phyloP scores from a whole-genome alignment of 345 rosid species.

The Moricandia arvensis region DNA sequence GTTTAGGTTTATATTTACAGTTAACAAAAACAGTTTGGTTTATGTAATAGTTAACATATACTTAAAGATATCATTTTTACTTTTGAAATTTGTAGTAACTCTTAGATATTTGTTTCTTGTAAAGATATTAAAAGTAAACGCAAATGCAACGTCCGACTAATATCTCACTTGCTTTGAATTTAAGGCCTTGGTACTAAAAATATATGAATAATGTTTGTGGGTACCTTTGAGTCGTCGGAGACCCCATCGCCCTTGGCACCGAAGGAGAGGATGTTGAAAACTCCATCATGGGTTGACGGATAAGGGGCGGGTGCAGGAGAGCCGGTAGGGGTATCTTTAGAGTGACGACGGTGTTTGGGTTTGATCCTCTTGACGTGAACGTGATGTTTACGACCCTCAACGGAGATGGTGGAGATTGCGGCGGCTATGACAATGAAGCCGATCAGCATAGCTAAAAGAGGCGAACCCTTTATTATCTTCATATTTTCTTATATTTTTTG shows the following conservation, averaged over 20 bases:
- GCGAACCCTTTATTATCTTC: slow-evolving; percentile 27
- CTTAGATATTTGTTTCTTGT: too few species aligned
- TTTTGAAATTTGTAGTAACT: too few species aligned
- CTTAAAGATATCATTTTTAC: too few species aligned
- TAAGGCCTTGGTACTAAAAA: background rate
- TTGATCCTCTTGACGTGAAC: slow-evolving; percentile 30
- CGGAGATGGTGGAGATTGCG: slow-evolving; percentile 36
- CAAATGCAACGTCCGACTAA: too few species aligned
- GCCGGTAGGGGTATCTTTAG: slow-evolving; percentile 17
- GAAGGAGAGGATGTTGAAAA: slow-evolving; percentile 33
- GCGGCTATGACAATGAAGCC: slow-evolving; percentile 22
- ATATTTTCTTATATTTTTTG: slow-evolving; percentile 9
- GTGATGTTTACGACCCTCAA: slow-evolving; percentile 35
- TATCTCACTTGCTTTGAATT: background rate
- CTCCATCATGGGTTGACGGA: slow-evolving; percentile 5
- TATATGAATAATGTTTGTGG: too few species aligned
- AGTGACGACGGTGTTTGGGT: slow-evolving; percentile 31
- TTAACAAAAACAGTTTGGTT: too few species aligned
- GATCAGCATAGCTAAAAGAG: slow-evolving; percentile 29
- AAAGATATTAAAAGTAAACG: too few species aligned
- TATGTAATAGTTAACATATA: too few species aligned
- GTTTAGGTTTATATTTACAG: too few species aligned
- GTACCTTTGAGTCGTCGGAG: slow-evolving; percentile 40
- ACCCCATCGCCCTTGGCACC: slow-evolving; percentile 37
- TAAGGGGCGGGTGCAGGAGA: slow-evolving; percentile 29